Percentiles rank a stretch among this genome's conserved stretches.
Conservation (phyloP, 371 early-diverging fungal genomes). For the Modicella reniformis region DNA sequence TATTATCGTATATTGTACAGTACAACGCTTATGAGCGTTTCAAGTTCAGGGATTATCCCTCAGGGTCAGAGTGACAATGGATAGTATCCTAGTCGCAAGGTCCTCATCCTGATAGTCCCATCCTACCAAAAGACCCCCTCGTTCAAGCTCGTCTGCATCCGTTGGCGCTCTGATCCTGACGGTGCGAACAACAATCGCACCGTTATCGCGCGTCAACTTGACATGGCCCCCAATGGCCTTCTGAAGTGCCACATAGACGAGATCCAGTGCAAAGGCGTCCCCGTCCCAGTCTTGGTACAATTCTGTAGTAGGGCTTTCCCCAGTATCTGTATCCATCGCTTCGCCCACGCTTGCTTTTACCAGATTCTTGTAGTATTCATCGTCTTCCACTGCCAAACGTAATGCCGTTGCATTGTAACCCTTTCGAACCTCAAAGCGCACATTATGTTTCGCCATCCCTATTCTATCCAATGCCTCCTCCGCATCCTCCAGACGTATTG, state of each 20-base stretch:
- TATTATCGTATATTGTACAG: no score
- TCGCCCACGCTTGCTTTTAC: background rate
- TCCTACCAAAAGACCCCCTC: slow-evolving; percentile 48
- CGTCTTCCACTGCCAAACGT: slow-evolving; percentile 42
- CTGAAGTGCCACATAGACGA: slow-evolving; percentile 45
- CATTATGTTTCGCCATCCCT: slow-evolving; percentile 47
- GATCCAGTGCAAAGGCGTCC: slow-evolving; percentile 46
- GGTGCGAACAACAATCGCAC: slow-evolving; percentile 31
- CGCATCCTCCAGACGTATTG: slow-evolving; percentile 53
- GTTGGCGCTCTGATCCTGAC: slow-evolving; percentile 40
- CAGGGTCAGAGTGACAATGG: slow-evolving; percentile 48
- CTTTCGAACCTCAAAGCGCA: slow-evolving; percentile 52
- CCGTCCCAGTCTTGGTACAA: slow-evolving; percentile 36
- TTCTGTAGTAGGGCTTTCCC: background rate
- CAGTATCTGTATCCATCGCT: slow-evolving; percentile 17
- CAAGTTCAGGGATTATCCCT: slow-evolving; percentile 23
- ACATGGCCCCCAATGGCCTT: slow-evolving; percentile 43
- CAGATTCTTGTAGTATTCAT: slow-evolving; percentile 24
- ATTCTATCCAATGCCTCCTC: slow-evolving; percentile 44
- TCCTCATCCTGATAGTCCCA: slow-evolving; percentile 60
- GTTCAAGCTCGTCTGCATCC: slow-evolving; percentile 35
- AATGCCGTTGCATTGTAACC: slow-evolving; percentile 48
- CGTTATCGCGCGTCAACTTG: slow-evolving; percentile 20
- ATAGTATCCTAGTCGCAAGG: slow-evolving; percentile 52
- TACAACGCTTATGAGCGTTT: no score